These are phyloP conservation scores for Talaromyces sp. DNA, from an alignment of 2,329 filamentous ascomycete species.

Conservation along the genomic window DNA sequence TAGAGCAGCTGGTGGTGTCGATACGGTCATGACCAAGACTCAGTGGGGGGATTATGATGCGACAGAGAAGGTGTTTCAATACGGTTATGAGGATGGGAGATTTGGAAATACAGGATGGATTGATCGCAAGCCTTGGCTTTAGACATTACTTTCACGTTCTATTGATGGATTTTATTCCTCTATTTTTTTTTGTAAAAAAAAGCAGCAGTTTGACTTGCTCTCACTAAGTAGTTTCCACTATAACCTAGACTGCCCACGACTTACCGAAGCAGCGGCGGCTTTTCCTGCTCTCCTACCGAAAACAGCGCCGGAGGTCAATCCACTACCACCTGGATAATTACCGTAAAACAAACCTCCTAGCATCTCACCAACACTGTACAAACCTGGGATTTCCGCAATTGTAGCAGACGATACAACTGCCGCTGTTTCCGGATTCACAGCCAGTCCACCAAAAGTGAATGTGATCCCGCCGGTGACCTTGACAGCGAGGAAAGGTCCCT, in stretches of 20 bases:
- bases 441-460: constrained; percentile 64
- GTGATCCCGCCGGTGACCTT: constrained; percentile 63
- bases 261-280: constrained; percentile 23
- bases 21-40: constrained; percentile 42
- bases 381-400: constrained; percentile 46
- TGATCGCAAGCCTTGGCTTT: constrained; percentile 27
- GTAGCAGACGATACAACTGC: constrained; percentile 48
- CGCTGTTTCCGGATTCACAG: constrained; percentile 52
- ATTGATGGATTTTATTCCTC: neutral
- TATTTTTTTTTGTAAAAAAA: neutral
- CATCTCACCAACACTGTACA: constrained; percentile 64
- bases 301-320: constrained; percentile 57
- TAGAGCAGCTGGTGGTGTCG: constrained; percentile 38
- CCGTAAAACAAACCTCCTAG: constrained; percentile 60
- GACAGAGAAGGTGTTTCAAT: constrained; percentile 45
- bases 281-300: constrained; percentile 45
- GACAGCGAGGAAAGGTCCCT: constrained; percentile 58
- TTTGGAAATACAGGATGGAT: constrained; percentile 49
- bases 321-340: constrained; percentile 62
- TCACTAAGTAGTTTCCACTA: neutral
- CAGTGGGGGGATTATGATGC: constrained; percentile 35
- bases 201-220: neutral
- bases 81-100: constrained; percentile 33
- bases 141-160: neutral
- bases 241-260: neutral